Base-by-base conservation (phyloP, 1,139 yeast genomes). In the Geotrichum carabidarum region DNA sequence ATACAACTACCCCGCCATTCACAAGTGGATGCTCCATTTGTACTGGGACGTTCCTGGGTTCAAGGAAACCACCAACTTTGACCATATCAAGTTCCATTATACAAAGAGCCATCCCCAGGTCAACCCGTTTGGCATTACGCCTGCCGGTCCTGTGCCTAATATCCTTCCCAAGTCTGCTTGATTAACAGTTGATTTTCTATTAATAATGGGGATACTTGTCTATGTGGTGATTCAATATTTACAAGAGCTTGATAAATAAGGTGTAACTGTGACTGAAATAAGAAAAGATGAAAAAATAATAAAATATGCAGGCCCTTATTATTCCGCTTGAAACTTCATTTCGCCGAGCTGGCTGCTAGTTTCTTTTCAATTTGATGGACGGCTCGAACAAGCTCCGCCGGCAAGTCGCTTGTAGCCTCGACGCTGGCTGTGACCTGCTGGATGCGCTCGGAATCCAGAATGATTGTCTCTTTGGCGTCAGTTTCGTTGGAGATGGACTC, bases 11-110 rank as follows among this genome's bases (percentile, higher is more conserved):
- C 97, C 97, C 27, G 71, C 77, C 64, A 72, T 90, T 54, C 84
- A 89, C 72, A 74, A 81, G 59, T 91, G 96, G 95, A 69, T 90
- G 62, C 77, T 85, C 64, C 81, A 85, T 62, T 76, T 91, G 64
- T 93, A 91, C 73, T 90, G 96, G 96, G 84, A 85, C 64, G 68
- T 80, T 57, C 82, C 83, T 18, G 90, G 84, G 5, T 87, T 91
- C 73, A 78, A 78, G 63, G 80, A 80, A 44, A 87, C 96, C 15
- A 89, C 96, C 30, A 77, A 86, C 68, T 51, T 51, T 51, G 50
- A 44, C 48, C 98, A 91, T 70, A 90, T 91, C 74, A 91, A 91
- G 71, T 74, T 75, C 63, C 97, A 91, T 71, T 91, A 91, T 74
- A 89, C 96, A 50, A 69, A 71, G 71, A 83, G 94, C 27, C 98